Conservation (phyloP, 2,329 filamentous ascomycete genomes). For the Aspergillus amoenus region DNA sequence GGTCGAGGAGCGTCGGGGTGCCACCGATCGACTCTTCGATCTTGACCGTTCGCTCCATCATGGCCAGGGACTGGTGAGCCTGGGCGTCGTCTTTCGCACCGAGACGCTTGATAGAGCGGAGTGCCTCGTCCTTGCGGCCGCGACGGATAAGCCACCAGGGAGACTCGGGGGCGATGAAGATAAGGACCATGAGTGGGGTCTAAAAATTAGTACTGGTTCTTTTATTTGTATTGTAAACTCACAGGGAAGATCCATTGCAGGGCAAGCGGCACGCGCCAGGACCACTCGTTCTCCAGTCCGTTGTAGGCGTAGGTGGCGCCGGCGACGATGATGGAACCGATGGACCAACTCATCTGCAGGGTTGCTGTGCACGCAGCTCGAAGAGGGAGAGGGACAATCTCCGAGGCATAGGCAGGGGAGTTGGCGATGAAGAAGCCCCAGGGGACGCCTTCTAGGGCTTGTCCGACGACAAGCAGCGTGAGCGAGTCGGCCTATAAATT, state of each 20-base stretch:
- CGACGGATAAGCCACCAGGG: slow-evolving; percentile 31
- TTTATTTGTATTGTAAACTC: too few relatives aligned
- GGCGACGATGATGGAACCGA: slow-evolving; percentile 30
- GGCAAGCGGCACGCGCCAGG: slow-evolving; percentile 28
- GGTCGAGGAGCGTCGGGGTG: slow-evolving; percentile 28
- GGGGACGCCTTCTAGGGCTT: slow-evolving; percentile 30
- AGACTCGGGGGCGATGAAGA: slow-evolving; percentile 29
- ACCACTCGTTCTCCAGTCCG: slow-evolving; percentile 20
- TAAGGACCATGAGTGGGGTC: slow-evolving; percentile 28
- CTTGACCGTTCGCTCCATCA: slow-evolving; percentile 35
- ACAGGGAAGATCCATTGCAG: slow-evolving; percentile 34
- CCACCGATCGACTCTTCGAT: slow-evolving; percentile 29
- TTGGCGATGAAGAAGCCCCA: slow-evolving; percentile 34
- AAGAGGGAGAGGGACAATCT: slow-evolving; percentile 27
- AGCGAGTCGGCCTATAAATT: slow-evolving; percentile 40
- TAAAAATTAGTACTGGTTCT: not conserved
- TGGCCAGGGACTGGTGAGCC: slow-evolving; percentile 25
- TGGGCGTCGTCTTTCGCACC: slow-evolving; percentile 17
- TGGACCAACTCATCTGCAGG: slow-evolving; percentile 32
- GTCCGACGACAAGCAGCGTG: slow-evolving; percentile 37
- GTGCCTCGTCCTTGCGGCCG: slow-evolving; percentile 24
- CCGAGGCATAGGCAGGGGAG: slow-evolving; percentile 30
- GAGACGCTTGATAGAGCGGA: slow-evolving; percentile 26
- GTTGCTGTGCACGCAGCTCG: slow-evolving; percentile 28
- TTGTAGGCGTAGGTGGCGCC: slow-evolving; percentile 26